These are phyloP conservation scores for Maudiozyma humilis DNA, from an alignment of 1,139 yeast species.

Conservation along the genomic window DNA sequence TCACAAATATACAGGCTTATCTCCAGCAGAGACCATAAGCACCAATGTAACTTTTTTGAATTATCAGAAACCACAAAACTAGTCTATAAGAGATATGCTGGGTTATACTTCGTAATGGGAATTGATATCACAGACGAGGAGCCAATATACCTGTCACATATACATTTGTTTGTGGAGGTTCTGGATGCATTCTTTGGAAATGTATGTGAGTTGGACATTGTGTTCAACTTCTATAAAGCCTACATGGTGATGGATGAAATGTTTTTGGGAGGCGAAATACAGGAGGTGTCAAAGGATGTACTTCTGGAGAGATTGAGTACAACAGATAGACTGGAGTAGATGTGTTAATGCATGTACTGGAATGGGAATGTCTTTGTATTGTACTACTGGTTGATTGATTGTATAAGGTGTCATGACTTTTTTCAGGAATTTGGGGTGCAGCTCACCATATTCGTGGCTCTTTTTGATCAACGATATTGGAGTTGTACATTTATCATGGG, in stretches of 20 bases:
- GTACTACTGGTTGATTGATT: neutral
- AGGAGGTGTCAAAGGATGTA: slow-evolving; percentile 57
- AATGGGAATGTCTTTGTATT: neutral
- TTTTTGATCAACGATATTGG: too few species aligned
- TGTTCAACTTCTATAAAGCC: slow-evolving; percentile 69
- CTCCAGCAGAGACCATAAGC: slow-evolving; percentile 73
- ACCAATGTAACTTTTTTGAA: slow-evolving; percentile 73
- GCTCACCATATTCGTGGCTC: too few species aligned
- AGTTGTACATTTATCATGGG: too few species aligned
- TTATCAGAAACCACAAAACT: slow-evolving; percentile 59
- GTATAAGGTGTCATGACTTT: too few species aligned
- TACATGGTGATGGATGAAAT: slow-evolving; percentile 67
- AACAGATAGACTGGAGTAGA: slow-evolving; percentile 39
- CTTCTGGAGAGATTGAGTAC: slow-evolving; percentile 47
- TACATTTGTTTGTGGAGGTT: slow-evolving; percentile 84
- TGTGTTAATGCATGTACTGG: neutral
- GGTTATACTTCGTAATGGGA: slow-evolving; percentile 75
- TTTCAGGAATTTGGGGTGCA: too few species aligned
- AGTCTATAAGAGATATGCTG: slow-evolving; percentile 87
- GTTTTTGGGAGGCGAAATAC: slow-evolving; percentile 70
- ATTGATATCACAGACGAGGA: slow-evolving; percentile 67
- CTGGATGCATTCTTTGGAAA: slow-evolving; percentile 77
- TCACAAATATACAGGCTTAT: slow-evolving; percentile 67
- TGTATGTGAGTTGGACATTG: slow-evolving; percentile 92
- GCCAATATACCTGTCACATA: slow-evolving; percentile 69